phyloP scores from a whole-genome alignment of 2,329 filamentous ascomycete genomes.

The Bipolaris sorokiniana region DNA sequence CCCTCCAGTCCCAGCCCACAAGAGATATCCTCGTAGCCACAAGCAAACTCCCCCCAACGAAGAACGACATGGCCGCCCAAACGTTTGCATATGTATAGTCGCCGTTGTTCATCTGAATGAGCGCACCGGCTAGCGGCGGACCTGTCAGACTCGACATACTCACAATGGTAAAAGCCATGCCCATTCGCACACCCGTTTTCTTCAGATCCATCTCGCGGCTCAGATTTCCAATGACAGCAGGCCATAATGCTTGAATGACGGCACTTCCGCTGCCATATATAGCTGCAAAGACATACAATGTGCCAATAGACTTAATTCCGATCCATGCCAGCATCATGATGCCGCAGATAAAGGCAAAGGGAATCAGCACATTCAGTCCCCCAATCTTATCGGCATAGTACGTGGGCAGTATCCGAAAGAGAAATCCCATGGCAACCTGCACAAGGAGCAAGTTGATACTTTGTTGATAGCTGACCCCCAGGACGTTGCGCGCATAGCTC shows the following conservation, averaged over 20 bases:
- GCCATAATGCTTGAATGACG: constrained; percentile 42
- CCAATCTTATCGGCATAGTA: constrained; percentile 50
- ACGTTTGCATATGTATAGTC: constrained; percentile 47
- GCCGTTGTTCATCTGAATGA: constrained; percentile 39
- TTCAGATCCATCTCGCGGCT: constrained; percentile 46
- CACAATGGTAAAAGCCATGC: constrained; percentile 48
- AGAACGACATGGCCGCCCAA: constrained; percentile 43
- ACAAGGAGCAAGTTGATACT: constrained; percentile 64
- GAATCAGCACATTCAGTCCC: constrained; percentile 57
- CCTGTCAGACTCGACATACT: constrained; percentile 46
- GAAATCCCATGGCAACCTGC: constrained; percentile 56
- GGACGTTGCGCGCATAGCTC: constrained; percentile 51
- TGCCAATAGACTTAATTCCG: constrained; percentile 31
- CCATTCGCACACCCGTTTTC: constrained; percentile 44
- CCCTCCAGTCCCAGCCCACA: constrained; percentile 39
- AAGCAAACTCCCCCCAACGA: constrained; percentile 35
- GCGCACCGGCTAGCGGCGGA: constrained; percentile 44
- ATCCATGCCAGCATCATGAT: constrained; percentile 52
- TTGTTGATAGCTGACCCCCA: constrained; percentile 57
- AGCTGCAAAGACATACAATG: constrained; percentile 40
- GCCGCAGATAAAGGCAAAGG: constrained; percentile 55
- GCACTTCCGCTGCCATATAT: constrained; percentile 39
- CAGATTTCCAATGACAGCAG: constrained; percentile 31
- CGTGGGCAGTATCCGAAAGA: constrained; percentile 57
- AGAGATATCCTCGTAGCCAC: constrained; percentile 35